phyloP scores from a whole-genome alignment of 495 filamentous ascomycete species.

The Astrothelium subdiscretum region DNA sequence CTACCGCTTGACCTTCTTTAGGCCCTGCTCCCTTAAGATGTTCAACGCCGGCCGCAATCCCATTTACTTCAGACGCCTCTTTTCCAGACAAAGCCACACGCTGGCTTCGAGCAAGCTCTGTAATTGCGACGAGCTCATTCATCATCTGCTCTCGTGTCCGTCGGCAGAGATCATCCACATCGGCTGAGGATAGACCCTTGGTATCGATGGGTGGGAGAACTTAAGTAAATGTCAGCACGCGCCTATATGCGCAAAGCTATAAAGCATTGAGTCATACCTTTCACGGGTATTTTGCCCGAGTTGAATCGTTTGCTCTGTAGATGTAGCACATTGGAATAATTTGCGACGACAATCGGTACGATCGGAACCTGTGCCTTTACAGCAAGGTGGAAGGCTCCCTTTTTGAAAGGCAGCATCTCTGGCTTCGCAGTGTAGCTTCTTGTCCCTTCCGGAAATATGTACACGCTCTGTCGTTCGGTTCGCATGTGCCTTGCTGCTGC shows the following conservation, averaged over 20 bases:
- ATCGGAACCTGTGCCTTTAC: constrained; percentile 89
- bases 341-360: constrained; percentile 75
- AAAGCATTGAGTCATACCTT: constrained; percentile 43
- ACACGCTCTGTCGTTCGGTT: constrained; percentile 67
- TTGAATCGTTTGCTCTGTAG: constrained; percentile 57
- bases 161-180: constrained; percentile 70
- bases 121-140: constrained; percentile 54
- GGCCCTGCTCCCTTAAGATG: neutral
- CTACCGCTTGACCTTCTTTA: neutral
- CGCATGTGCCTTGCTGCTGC: constrained; percentile 72
- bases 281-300: constrained; percentile 65
- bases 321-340: constrained; percentile 76
- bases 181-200: constrained; percentile 58
- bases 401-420: constrained; percentile 83
- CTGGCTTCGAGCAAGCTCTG: constrained; percentile 21
- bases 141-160: constrained; percentile 70
- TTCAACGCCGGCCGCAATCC: neutral
- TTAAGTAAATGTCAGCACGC: constrained; percentile 18
- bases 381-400: constrained; percentile 93
- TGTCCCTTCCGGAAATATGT: constrained; percentile 77
- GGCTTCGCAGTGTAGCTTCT: constrained; percentile 76
- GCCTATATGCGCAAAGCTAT: neutral
- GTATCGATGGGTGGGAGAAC: constrained; percentile 82
- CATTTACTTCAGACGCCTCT: neutral
- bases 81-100: constrained; percentile 11